Evolutionary conservation across 2,329 filamentous ascomycete species (phyloP).

Genomic region (Escovopsis sp.): DNA sequence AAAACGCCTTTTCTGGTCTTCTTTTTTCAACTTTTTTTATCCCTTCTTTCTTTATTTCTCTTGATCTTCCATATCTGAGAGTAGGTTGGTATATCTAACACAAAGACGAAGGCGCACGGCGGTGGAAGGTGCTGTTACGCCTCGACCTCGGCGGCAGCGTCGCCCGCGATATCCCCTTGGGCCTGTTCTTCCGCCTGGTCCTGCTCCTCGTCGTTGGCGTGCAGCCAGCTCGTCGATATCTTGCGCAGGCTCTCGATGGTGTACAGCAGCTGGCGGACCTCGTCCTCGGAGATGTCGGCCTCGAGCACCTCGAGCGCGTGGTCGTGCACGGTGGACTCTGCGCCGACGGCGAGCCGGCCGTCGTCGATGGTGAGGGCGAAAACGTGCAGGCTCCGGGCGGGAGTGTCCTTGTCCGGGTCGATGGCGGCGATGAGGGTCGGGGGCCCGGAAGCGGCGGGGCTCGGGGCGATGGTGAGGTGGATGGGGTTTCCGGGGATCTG

Average conservation of each 20-base stretch:
- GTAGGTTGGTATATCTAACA: too few relatives aligned
- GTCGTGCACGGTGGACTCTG: conserved; percentile 13
- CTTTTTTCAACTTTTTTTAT: too few relatives aligned
- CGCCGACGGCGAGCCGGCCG: conserved; percentile 17
- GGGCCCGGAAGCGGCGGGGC: conserved; percentile 5
- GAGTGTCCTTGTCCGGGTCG: conserved; percentile 19
- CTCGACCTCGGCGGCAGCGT: not conserved
- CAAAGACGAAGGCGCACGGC: too few relatives aligned
- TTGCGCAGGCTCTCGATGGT: conserved; percentile 34
- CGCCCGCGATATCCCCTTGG: conserved; percentile 2
- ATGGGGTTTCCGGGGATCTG: conserved; percentile 51
- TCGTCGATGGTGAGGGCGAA: conserved; percentile 19
- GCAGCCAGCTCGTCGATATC: conserved; percentile 14
- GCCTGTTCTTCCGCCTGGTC: conserved; percentile 2
- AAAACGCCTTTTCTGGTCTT: not conserved
- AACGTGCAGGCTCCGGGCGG: conserved; percentile 16
- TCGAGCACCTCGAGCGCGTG: conserved; percentile 14
- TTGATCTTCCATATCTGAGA: too few relatives aligned
- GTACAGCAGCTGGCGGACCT: conserved; percentile 30
- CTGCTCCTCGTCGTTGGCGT: conserved; percentile 9
- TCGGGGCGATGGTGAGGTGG: conserved; percentile 25
- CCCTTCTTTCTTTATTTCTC: too few relatives aligned
- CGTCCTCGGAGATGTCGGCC: conserved; percentile 20
- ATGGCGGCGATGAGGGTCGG: conserved; percentile 25
- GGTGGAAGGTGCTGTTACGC: too few relatives aligned